These are phyloP conservation scores for Oryza brachyantha DNA, from an alignment of 176 grass and related monocot genomes.

Conservation along the genomic window DNA sequence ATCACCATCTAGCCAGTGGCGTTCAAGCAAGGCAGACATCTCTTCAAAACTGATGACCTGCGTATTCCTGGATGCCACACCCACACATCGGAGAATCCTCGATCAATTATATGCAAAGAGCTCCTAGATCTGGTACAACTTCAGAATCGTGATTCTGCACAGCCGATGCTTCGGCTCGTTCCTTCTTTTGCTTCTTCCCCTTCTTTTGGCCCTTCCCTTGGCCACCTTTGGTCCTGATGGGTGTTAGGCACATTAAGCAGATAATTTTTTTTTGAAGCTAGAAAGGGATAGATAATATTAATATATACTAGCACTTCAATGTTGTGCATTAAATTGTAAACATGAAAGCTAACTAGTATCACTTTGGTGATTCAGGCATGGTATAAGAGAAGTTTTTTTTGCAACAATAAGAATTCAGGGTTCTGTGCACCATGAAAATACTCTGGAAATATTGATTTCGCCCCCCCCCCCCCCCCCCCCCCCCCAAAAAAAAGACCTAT, in stretches of 20 bases:
- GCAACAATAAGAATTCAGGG: not conserved
- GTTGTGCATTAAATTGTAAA: too few relatives aligned
- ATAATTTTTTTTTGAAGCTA: too few relatives aligned
- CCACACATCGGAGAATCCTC: not conserved
- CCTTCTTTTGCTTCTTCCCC: constrained; percentile 58
- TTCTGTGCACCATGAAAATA: too few relatives aligned
- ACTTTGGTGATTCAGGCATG: not conserved
- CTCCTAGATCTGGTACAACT: constrained; percentile 48
- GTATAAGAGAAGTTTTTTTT: not conserved
- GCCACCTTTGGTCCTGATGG: constrained; percentile 35
- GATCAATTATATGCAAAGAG: constrained; percentile 59
- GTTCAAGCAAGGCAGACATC: not conserved
- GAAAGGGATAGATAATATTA: too few relatives aligned
- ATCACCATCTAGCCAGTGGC: not conserved
- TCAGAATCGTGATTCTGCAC: not conserved
- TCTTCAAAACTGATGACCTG: not conserved
- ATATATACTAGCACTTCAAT: too few relatives aligned
- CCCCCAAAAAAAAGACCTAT: not conserved
- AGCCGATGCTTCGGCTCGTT: constrained; percentile 2
- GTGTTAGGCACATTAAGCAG: not conserved
- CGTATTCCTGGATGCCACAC: not conserved
- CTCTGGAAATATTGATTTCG: too few relatives aligned
- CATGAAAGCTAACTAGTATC: too few relatives aligned
- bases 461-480: too few relatives aligned
- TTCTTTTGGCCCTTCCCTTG: constrained; percentile 45